Percentiles rank a stretch among this genome's conserved stretches.
phyloP scores from a whole-genome alignment of 1,284 basidiomycete genomes.

The Cryptococcus hybrid region DNA sequence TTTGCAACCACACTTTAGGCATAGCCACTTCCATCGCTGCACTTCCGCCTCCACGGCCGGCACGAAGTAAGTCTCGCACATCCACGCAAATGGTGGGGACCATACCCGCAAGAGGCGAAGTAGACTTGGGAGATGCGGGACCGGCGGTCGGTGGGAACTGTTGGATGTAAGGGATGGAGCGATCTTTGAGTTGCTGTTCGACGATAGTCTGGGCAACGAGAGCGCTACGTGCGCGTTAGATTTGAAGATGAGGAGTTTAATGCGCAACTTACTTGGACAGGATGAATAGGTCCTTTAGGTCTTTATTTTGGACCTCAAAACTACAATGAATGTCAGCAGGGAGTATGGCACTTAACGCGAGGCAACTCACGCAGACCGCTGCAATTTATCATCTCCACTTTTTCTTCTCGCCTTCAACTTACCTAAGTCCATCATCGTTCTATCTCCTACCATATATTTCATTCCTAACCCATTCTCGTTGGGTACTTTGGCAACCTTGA shows the following conservation, averaged over 20 bases:
- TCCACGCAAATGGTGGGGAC: slow-evolving; percentile 76
- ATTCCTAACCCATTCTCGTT: slow-evolving; percentile 30
- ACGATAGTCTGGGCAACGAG: slow-evolving; percentile 86
- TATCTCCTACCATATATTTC: slow-evolving; percentile 34
- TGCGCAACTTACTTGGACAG: slow-evolving; percentile 37
- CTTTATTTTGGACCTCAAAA: slow-evolving; percentile 36
- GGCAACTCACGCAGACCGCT: not conserved
- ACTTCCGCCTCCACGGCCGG: slow-evolving; percentile 26
- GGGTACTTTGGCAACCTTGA: slow-evolving; percentile 34
- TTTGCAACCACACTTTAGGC: slow-evolving; percentile 83
- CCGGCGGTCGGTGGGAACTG: slow-evolving; percentile 58
- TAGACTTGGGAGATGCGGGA: slow-evolving; percentile 20
- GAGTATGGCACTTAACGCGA: not conserved
- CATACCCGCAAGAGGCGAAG: slow-evolving; percentile 55
- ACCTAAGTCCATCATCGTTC: slow-evolving; percentile 25
- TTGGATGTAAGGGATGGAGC: slow-evolving; percentile 72
- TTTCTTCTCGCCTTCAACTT: slow-evolving; percentile 21
- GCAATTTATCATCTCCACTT: not conserved
- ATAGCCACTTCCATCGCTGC: slow-evolving; percentile 78
- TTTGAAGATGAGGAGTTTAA: not conserved
- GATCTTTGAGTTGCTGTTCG: slow-evolving; percentile 79
- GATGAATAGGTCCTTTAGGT: slow-evolving; percentile 39
- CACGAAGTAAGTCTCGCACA: slow-evolving; percentile 72
- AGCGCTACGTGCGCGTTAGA: slow-evolving; percentile 58
- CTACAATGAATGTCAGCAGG: slow-evolving; percentile 5